Conservation (phyloP, 441 rosid species). For the Brassica hybrid region DNA sequence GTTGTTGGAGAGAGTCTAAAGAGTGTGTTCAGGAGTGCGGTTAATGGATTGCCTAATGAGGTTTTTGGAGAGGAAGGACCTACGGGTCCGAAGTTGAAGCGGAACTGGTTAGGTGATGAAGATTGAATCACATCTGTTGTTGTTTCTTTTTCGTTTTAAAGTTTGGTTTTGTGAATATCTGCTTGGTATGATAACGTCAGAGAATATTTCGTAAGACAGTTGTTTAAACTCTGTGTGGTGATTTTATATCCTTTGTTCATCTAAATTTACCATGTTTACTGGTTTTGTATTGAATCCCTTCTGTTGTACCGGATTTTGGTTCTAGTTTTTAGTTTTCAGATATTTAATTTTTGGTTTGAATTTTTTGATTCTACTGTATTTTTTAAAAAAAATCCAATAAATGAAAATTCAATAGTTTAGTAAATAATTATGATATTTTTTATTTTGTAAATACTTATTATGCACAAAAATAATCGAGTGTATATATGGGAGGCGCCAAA, state of each 20-base stretch:
- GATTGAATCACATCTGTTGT: neutral
- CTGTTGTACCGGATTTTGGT: neutral
- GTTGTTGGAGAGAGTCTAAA: slow-evolving; percentile 60
- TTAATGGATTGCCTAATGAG: slow-evolving; percentile 64
- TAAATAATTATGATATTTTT: no score
- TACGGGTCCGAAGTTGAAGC: slow-evolving; percentile 78
- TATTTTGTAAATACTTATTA: no score
- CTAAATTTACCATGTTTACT: neutral
- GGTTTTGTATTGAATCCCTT: neutral
- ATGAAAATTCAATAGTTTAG: no score
- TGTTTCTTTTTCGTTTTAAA: neutral
- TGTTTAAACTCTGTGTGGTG: neutral
- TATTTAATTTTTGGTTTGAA: neutral
- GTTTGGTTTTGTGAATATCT: neutral
- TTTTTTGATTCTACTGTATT: neutral
- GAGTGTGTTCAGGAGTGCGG: slow-evolving; percentile 52
- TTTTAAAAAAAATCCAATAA: no score
- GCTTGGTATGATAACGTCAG: neutral
- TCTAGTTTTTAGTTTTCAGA: neutral
- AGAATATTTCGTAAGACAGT: neutral
- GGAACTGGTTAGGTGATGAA: slow-evolving; percentile 74
- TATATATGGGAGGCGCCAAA: no score
- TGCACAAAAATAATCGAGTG: no score
- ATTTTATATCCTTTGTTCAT: neutral
- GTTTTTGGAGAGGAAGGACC: slow-evolving; percentile 89